phyloP scores from a whole-genome alignment of 2,329 filamentous ascomycete species.

The Didymella sp. region DNA sequence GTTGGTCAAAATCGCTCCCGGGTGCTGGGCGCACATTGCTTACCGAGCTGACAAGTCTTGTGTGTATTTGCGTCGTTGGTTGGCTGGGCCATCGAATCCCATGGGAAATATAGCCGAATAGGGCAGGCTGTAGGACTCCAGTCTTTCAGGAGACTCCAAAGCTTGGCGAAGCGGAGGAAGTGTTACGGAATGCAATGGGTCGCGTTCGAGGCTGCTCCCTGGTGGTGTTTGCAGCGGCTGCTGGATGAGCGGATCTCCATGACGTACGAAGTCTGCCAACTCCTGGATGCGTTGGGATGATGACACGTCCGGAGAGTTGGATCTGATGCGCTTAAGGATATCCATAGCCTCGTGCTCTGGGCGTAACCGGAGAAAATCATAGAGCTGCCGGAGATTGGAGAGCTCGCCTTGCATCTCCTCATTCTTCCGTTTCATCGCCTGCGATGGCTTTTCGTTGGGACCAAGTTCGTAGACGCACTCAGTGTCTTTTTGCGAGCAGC shows the following conservation, averaged over 20 bases:
- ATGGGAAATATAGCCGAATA: conserved; percentile 29
- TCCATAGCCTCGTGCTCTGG: conserved; percentile 42
- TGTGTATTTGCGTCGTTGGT: conserved; percentile 35
- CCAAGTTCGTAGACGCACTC: conserved; percentile 45
- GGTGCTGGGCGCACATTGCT: conserved; percentile 15
- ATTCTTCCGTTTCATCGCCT: conserved; percentile 47
- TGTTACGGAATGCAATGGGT: conserved; percentile 25
- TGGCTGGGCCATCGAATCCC: conserved; percentile 29
- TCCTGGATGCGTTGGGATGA: conserved; percentile 37
- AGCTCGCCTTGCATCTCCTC: conserved; percentile 48
- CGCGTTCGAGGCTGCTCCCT: conserved; percentile 5
- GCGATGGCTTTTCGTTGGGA: conserved; percentile 45
- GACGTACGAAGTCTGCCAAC: conserved; percentile 34
- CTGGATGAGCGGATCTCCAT: conserved; percentile 23
- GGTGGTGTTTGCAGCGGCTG: conserved; percentile 13
- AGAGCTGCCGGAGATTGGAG: conserved; percentile 41
- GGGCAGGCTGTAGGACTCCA: conserved; percentile 23
- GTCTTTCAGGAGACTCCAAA: conserved; percentile 28
- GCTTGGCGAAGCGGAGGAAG: conserved; percentile 42
- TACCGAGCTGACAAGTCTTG: conserved; percentile 40
- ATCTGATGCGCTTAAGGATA: conserved; percentile 37
- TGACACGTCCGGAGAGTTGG: conserved; percentile 25
- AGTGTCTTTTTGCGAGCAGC: conserved; percentile 44
- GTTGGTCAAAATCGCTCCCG: conserved; percentile 38
- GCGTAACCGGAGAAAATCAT: conserved; percentile 39